A percentile compares a stretch with the other conserved stretches of the same genome.
These are phyloP conservation scores for Globomyces sp. DNA, from an alignment of 371 early-diverging fungal genomes.

Conservation along the genomic window DNA sequence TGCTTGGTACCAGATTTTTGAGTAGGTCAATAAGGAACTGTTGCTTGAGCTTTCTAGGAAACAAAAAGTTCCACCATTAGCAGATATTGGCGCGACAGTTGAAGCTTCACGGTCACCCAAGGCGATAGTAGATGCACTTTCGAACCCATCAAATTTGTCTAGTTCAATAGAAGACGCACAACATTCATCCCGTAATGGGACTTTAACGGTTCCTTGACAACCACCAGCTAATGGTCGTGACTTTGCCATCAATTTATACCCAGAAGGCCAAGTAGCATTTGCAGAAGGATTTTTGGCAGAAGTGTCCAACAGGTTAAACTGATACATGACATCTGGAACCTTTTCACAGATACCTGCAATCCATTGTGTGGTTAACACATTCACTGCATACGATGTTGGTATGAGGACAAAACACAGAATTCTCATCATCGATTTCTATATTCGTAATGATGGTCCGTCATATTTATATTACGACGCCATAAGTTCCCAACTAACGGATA, in stretches of 20 bases:
- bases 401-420: no score
- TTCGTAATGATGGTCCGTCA: no score
- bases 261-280: background rate
- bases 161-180: slow-evolving; percentile 1
- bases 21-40: background rate
- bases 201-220: background rate
- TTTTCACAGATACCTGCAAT: background rate
- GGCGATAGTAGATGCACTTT: slow-evolving; percentile 1
- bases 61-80: background rate
- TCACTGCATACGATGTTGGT: background rate
- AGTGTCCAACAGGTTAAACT: slow-evolving; percentile 2
- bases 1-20: background rate
- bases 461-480: no score
- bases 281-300: background rate
- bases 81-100: background rate
- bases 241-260: background rate
- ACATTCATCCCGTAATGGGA: slow-evolving; percentile 1
- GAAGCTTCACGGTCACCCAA: background rate
- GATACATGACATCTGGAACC: slow-evolving; percentile 6
- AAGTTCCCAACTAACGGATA: no score
- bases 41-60: background rate
- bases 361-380: slow-evolving; percentile 8
- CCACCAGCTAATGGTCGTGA: background rate
- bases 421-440: no score
- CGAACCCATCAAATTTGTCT: background rate